Evolutionary conservation across 306 rosid species (phyloP), one percentile per base, ranked within the genome.

Genomic region (Begonia loranthoides): DNA sequence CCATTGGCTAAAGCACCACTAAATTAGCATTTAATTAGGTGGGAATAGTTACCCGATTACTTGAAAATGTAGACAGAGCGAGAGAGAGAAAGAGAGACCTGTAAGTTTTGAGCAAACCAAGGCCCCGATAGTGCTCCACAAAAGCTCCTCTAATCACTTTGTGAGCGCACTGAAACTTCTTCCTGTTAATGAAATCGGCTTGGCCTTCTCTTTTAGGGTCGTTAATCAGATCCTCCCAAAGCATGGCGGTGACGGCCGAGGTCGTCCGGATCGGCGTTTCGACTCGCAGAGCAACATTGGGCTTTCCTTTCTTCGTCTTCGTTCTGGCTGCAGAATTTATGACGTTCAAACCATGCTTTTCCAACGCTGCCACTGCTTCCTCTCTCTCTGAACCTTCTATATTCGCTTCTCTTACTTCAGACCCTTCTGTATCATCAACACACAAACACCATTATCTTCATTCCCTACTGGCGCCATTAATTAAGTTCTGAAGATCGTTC

Each of bases 151-250:
- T 50, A 11, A 86, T 78, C 76, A 76, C 78, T 73, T 90, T 90
- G 50, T 86, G 79, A 10, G 93, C 88, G 50, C 74, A 72, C 55
- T 90, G 94, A 19, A 90, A 68, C 59, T 78, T 90, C 57, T 82
- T 78, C 48, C 70, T 65, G 41, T 59, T 78, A 14, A 76, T 63
- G 34, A 61, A 74, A 2, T 87, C 95, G 1, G 72, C 83, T 0
- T 69, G 60, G 9, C 76, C 82, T 14, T 70, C 83, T 60, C 73
- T 82, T 19, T 71, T 80, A 0, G 90, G 88, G 48, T 76, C 73
- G 46, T 80, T 90, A 0, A 86, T 76, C 6, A 90, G 57, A 66
- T 90, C 99, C 60, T 90, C 96, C 94, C 80, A 83, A 0, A 86
- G 66, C 86, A 73, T 67, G 24, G 47, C 47, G 13, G 47, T 76